Evolutionary conservation across 2,329 filamentous ascomycete genomes (phyloP), one percentile per base, ranked within the genome.

Genomic region (Thelonectria olida): DNA sequence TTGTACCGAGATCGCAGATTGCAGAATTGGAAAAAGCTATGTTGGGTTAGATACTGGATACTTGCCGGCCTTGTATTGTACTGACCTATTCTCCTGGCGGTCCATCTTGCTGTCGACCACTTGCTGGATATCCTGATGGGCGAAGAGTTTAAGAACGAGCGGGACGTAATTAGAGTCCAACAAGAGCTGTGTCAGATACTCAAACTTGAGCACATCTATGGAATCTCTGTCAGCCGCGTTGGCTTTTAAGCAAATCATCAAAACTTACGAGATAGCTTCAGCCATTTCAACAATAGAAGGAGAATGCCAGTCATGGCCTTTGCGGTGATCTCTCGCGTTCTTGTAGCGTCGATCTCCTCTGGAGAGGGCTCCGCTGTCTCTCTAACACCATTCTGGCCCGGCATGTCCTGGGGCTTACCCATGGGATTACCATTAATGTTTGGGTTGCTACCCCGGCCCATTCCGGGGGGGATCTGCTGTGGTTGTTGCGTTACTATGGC

Each of bases 131-230:
- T 99, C 96, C 76, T 97, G 94, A 73, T 97, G 90, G 50, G 95
- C 93, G 75, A 97, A 94, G 49, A 97, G 87, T 79, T 98, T 98
- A 28, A 99, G 81, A 22, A 97, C 91, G 27, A 99, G 82, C 1
- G 95, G 95, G 7, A 99, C 84, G 75, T 97, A 99, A 75, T 97
- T 98, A 4, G 93, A 96, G 77, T 99, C 96, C 25, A 99, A 85
- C 10, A 99, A 82, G 3, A 99, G 85, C 73, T 99, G 96, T 1
- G 93, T 95, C 72, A 99, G 81, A 72, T 97, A 98, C 78, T 99
- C 96, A 68, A 96, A 97, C 74, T 97, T 97, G 66, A 99, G 82
- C 25, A 98, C 87, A 74, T 99, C 93, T 96, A 64, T 42, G 23
- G 7, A 13, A 20, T 23, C 9, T 9, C 13, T 34, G 36, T 31